Evolutionary conservation across 495 filamentous ascomycete genomes (phyloP).

Genomic region (Chaetomium fimeti): DNA sequence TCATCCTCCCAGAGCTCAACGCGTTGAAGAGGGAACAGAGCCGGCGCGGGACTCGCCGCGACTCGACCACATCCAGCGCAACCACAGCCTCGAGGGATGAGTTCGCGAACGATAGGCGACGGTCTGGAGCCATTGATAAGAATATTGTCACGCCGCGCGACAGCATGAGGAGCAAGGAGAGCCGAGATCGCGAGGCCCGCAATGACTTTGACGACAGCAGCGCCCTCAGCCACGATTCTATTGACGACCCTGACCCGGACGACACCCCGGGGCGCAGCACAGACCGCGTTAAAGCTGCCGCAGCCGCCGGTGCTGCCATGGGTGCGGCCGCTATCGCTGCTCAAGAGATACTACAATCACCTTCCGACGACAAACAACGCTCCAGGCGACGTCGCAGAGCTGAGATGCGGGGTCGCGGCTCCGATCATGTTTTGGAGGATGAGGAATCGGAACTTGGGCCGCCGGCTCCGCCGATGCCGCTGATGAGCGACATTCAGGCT

Average conservation of each 20-base stretch:
- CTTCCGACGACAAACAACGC: constrained; percentile 48
- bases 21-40: constrained; percentile 87
- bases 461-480: constrained; percentile 70
- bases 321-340: constrained; percentile 37
- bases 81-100: constrained; percentile 60
- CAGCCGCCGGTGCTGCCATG: constrained; percentile 38
- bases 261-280: constrained; percentile 44
- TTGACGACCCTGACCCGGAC: constrained; percentile 39
- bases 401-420: constrained; percentile 42
- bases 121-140: constrained; percentile 36
- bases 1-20: constrained; percentile 89
- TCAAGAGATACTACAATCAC: constrained; percentile 38
- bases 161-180: constrained; percentile 41
- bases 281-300: constrained; percentile 42
- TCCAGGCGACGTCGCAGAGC: constrained; percentile 45
- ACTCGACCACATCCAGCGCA: constrained; percentile 60
- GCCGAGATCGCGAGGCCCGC: constrained; percentile 55
- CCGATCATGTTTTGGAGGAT: constrained; percentile 39
- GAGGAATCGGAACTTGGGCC: constrained; percentile 45
- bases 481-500: constrained; percentile 76
- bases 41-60: constrained; percentile 55
- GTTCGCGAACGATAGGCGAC: constrained; percentile 48
- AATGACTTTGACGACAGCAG: constrained; percentile 58
- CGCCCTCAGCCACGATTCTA: constrained; percentile 42
- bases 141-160: constrained; percentile 36